phyloP scores from a whole-genome alignment of 2,329 filamentous ascomycete genomes.

The Pseudogymnoascus verrucosus region DNA sequence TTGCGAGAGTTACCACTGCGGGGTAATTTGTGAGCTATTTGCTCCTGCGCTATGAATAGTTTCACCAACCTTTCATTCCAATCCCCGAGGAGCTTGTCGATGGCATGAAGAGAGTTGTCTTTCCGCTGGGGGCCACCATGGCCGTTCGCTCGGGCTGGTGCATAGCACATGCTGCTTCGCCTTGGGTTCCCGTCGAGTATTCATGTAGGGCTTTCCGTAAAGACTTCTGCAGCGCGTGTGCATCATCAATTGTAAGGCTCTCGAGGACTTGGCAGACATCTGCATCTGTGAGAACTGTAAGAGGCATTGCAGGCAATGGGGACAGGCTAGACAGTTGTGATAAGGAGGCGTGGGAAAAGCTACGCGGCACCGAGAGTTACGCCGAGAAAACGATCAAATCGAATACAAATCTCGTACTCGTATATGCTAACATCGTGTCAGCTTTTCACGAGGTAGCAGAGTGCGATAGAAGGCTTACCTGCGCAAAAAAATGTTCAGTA shows the following conservation, averaged over 20 bases:
- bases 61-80: slow-evolving; percentile 54
- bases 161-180: slow-evolving; percentile 30
- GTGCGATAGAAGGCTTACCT: not conserved
- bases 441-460: not conserved
- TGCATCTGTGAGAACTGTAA: slow-evolving; percentile 50
- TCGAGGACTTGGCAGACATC: slow-evolving; percentile 49
- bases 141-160: slow-evolving; percentile 48
- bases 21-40: not conserved
- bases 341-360: not conserved
- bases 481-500: not conserved
- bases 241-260: slow-evolving; percentile 43
- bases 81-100: slow-evolving; percentile 55
- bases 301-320: slow-evolving; percentile 37
- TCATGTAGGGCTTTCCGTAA: slow-evolving; percentile 49
- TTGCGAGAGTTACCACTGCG: slow-evolving; percentile 56
- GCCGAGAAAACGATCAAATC: too few species aligned
- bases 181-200: slow-evolving; percentile 49
- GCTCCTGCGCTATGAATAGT: not conserved
- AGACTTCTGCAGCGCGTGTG: slow-evolving; percentile 41
- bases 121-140: slow-evolving; percentile 41
- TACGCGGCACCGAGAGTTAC: not conserved
- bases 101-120: slow-evolving; percentile 67
- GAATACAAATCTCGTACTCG: not conserved
- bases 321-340: not conserved
- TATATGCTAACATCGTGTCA: not conserved